phyloP scores from a whole-genome alignment of 179 eudicot species.

The Beta lomatogona region DNA sequence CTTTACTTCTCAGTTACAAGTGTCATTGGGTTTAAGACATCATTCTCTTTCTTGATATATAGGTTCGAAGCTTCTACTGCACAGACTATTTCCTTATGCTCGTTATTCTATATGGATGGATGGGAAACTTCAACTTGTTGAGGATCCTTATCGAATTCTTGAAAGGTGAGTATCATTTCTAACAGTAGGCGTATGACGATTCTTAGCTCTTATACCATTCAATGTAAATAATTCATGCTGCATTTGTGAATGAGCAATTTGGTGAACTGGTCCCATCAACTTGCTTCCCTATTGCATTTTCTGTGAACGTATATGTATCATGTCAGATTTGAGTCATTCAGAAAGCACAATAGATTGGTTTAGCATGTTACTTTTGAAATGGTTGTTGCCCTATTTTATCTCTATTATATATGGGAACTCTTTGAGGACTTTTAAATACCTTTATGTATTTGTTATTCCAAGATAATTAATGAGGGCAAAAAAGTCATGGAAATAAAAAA shows the following conservation, averaged over 20 bases:
- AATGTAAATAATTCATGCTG: not conserved
- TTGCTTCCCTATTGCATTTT: not conserved
- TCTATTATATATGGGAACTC: too few relatives aligned
- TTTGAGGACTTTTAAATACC: too few relatives aligned
- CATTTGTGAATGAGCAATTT: not conserved
- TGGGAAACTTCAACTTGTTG: slow-evolving; percentile 96
- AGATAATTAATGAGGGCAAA: too few relatives aligned
- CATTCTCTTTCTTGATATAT: slow-evolving; percentile 22
- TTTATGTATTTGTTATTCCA: too few relatives aligned
- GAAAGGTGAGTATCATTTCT: slow-evolving; percentile 61
- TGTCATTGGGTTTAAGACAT: slow-evolving; percentile 1
- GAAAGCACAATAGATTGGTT: not conserved
- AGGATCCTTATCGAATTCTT: slow-evolving; percentile 94
- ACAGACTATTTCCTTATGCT: slow-evolving; percentile 89
- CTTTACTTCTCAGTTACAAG: slow-evolving; percentile 3
- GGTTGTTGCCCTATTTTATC: not conserved
- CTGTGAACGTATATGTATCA: not conserved
- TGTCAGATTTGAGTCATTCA: not conserved
- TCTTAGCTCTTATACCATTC: not conserved
- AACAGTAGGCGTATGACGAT: not conserved
- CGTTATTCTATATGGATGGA: slow-evolving; percentile 97
- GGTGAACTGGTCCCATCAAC: not conserved
- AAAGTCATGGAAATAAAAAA: too few relatives aligned
- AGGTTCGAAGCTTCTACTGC: slow-evolving; percentile 94
- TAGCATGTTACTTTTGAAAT: not conserved